Evolutionary conservation across 2,329 filamentous ascomycete species (phyloP).

Genomic region (Fusarium succisae): DNA sequence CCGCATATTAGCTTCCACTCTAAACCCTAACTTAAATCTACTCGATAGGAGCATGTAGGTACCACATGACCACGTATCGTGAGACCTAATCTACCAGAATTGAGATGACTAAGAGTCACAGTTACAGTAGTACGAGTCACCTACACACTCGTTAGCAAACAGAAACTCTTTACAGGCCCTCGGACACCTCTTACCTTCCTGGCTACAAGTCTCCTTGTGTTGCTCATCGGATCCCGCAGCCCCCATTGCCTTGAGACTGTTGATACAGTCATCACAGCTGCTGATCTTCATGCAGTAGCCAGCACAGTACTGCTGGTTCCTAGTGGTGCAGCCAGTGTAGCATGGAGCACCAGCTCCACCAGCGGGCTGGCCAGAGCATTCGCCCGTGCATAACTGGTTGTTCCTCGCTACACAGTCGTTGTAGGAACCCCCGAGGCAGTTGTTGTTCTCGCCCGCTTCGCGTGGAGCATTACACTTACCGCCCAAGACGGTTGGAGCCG

Average conservation of each 20-base stretch:
- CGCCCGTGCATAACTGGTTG: not conserved
- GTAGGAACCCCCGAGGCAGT: not conserved
- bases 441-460: not conserved
- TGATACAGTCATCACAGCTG: not conserved
- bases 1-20: not conserved
- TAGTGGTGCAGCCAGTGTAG: not conserved
- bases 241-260: not conserved
- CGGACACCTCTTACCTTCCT: not conserved
- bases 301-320: not conserved
- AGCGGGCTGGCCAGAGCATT: not conserved
- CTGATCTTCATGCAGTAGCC: not conserved
- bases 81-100: not conserved
- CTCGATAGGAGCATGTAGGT: not conserved
- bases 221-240: not conserved
- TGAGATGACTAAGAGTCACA: not conserved
- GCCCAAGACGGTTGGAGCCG: not conserved
- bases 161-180: fast-evolving
- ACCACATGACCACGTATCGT: fast-evolving
- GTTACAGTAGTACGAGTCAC: not conserved
- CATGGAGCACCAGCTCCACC: not conserved
- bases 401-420: not conserved
- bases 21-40: not conserved
- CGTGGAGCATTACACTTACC: not conserved
- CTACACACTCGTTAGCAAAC: fast-evolving
- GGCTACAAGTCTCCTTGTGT: not conserved